phyloP scores from a whole-genome alignment of 2,329 filamentous ascomycete species.

The Arthrobotrys musiformis region DNA sequence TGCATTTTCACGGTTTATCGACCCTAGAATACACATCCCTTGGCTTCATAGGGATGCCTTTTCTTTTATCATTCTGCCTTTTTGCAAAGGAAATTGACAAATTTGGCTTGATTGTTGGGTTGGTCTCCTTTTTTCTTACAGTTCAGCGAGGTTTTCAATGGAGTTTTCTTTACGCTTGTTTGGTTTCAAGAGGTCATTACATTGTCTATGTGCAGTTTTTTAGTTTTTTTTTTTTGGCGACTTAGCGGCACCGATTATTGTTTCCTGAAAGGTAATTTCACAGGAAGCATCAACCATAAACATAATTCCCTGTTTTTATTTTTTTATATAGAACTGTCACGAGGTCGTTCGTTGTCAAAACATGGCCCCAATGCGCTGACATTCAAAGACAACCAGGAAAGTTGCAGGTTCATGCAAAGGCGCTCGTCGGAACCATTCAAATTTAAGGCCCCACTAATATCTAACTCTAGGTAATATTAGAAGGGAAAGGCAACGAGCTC shows the following conservation, averaged over 20 bases:
- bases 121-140: background rate
- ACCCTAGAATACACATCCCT: background rate
- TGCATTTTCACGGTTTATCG: slow-evolving; percentile 18
- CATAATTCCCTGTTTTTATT: too few species aligned
- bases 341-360: slow-evolving; percentile 5
- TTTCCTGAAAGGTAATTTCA: background rate
- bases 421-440: background rate
- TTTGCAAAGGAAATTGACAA: slow-evolving; percentile 10
- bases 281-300: background rate
- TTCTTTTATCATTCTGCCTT: slow-evolving; percentile 5
- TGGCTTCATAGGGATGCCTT: background rate
- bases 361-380: background rate
- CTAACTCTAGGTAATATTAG: background rate
- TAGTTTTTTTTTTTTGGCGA: too few species aligned
- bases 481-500: background rate
- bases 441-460: background rate
- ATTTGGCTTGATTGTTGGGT: slow-evolving; percentile 8
- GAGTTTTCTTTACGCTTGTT: background rate
- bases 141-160: background rate
- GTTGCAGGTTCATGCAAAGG: background rate
- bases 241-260: too few species aligned
- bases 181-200: background rate
- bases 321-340: background rate
- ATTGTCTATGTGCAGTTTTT: background rate
- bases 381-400: slow-evolving; percentile 5